phyloP scores from a whole-genome alignment of 495 filamentous ascomycete genomes.

The Endocarpon pusillum region DNA sequence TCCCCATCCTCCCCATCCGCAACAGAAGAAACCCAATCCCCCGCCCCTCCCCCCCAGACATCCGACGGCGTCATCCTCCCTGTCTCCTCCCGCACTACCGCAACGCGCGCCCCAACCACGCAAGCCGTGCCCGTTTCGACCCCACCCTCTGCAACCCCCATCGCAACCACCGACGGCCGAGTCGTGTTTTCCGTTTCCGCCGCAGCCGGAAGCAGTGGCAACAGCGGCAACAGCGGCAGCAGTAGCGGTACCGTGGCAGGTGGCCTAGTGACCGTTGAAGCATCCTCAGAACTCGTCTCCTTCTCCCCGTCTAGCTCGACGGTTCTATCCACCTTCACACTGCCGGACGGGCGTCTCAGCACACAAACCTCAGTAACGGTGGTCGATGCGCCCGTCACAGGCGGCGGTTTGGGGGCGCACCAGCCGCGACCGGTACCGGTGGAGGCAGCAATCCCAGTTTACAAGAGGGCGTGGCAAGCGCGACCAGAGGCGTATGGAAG shows the following conservation, averaged over 20 bases:
- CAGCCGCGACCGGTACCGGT: conserved; percentile 1
- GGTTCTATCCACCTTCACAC: conserved; percentile 37
- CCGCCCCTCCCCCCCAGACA: conserved; percentile 7
- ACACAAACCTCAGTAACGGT: conserved; percentile 33
- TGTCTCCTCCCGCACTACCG: conserved; percentile 11
- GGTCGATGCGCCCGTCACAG: conserved; percentile 18
- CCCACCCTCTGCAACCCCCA: conserved; percentile 5
- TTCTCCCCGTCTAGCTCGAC: conserved; percentile 15
- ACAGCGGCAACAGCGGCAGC: conserved; percentile 4
- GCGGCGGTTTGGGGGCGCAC: conserved; percentile 6
- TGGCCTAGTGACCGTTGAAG: conserved; percentile 14
- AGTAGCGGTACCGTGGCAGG: conserved; percentile 13
- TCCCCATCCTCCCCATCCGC: conserved; percentile 10
- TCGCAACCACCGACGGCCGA: background rate
- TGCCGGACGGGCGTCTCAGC: conserved; percentile 47
- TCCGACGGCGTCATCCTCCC: no score
- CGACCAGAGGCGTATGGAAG: conserved; percentile 14
- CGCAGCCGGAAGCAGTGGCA: background rate
- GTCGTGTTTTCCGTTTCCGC: background rate
- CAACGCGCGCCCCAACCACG: conserved; percentile 8
- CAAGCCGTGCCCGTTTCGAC: conserved; percentile 11
- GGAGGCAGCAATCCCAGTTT: conserved; percentile 18
- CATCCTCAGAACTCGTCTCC: conserved; percentile 17
- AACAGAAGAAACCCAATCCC: background rate
- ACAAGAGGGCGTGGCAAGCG: conserved; percentile 24